Evolutionary conservation across 169 alveolate species (phyloP).

Genomic region (Babesia ovis): DNA sequence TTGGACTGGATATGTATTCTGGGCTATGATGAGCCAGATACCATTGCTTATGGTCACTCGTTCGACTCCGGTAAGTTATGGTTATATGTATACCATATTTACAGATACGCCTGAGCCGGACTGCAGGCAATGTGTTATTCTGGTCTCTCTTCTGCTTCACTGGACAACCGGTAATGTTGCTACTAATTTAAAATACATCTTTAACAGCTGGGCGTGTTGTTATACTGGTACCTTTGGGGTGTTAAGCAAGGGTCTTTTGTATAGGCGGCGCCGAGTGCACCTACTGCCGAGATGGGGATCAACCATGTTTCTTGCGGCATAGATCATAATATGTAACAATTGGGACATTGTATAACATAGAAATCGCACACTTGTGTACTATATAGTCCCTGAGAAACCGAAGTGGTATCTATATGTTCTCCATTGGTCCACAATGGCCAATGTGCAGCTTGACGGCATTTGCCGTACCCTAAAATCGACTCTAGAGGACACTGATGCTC

Average conservation of each 20-base stretch:
- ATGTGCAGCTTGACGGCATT: constrained; percentile 30
- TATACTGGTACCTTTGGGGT: constrained; percentile 75
- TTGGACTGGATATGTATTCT: constrained; percentile 89
- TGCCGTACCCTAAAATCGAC: constrained; percentile 21
- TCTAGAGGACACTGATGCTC: constrained; percentile 32
- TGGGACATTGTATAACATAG: too few relatives aligned
- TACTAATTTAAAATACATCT: too few relatives aligned
- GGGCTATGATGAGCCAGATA: constrained; percentile 73
- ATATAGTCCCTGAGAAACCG: too few relatives aligned
- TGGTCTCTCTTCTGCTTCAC: constrained; percentile 92
- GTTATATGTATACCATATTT: background rate
- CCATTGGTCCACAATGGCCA: constrained; percentile 33
- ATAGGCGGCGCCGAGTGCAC: constrained; percentile 13
- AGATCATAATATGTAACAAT: too few relatives aligned
- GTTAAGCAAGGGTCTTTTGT: constrained; percentile 68
- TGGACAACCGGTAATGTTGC: constrained; percentile 90
- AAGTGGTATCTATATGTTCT: too few relatives aligned
- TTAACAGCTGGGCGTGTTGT: constrained; percentile 58
- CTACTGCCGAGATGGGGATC: constrained; percentile 27
- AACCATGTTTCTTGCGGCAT: too few relatives aligned
- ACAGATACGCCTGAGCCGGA: constrained; percentile 79
- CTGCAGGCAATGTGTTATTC: constrained; percentile 87
- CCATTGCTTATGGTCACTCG: constrained; percentile 77
- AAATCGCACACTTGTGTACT: too few relatives aligned
- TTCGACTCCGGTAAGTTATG: constrained; percentile 54